These are phyloP conservation scores for Alternaria triticimaculans DNA, from an alignment of 2,329 filamentous ascomycete genomes.

Conservation along the genomic window DNA sequence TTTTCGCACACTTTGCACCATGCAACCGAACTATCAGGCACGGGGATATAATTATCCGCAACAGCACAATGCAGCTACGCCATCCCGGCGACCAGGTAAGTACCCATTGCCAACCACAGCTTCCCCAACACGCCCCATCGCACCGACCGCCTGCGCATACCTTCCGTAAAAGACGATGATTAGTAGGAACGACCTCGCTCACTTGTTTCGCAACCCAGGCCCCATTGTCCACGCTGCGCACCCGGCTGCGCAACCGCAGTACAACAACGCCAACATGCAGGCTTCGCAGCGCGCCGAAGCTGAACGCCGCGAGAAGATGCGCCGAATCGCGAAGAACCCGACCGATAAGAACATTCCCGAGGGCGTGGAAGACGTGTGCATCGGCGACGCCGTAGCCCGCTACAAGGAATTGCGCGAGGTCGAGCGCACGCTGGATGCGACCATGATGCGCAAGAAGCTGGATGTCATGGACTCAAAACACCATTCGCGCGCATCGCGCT, in stretches of 20 bases:
- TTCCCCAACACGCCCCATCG: constrained; percentile 18
- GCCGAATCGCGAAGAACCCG: constrained; percentile 84
- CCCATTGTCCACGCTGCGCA: constrained; percentile 56
- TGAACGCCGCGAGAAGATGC: constrained; percentile 70
- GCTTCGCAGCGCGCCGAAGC: constrained; percentile 54
- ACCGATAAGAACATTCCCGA: constrained; percentile 96
- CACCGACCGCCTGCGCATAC: constrained; percentile 15
- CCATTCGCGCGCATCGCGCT: constrained; percentile 76
- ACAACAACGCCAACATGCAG: constrained; percentile 48
- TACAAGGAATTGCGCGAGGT: constrained; percentile 86
- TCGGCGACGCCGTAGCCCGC: constrained; percentile 80
- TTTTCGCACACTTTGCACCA: constrained; percentile 37
- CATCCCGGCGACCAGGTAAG: constrained; percentile 54
- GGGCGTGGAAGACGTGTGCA: constrained; percentile 77
- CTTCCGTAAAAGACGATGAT: constrained; percentile 47
- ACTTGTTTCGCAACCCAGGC: constrained; percentile 55
- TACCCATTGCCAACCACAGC: constrained; percentile 22
- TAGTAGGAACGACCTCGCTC: constrained; percentile 56
- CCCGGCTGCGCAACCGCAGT: constrained; percentile 56
- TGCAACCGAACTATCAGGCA: constrained; percentile 52
- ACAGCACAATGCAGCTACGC: constrained; percentile 41
- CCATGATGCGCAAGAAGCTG: constrained; percentile 91
- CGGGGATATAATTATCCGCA: constrained; percentile 54
- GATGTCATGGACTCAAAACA: constrained; percentile 85
- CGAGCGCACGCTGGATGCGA: constrained; percentile 87